Percentiles rank a stretch among this genome's conserved stretches.
Evolutionary conservation across 805 yeast genomes (phyloP).

Genomic region (Candida saitoana): DNA sequence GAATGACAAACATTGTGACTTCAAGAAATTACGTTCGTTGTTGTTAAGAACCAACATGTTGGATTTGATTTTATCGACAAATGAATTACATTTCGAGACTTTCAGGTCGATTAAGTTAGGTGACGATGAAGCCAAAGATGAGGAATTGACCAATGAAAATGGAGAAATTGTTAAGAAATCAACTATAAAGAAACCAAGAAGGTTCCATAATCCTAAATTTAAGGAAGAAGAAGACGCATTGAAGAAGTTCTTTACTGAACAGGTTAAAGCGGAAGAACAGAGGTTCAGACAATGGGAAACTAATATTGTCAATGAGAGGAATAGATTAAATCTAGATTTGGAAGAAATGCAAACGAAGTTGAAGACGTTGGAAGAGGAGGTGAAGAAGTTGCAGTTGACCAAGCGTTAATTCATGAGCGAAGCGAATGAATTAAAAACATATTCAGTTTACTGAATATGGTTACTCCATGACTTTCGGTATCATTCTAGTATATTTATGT

Average conservation of each 20-base stretch:
- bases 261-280: conserved; percentile 91
- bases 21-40: conserved; percentile 73
- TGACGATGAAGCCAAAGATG: conserved; percentile 26
- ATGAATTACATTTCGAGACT: conserved; percentile 76
- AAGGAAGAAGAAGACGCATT: conserved; percentile 94
- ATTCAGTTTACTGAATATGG: too few species aligned
- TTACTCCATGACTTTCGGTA: too few species aligned
- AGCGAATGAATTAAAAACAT: too few species aligned
- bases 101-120: conserved; percentile 72
- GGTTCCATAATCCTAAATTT: conserved; percentile 78
- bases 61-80: conserved; percentile 74
- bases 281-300: conserved; percentile 99
- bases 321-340: conserved; percentile 87
- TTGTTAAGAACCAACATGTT: conserved; percentile 79
- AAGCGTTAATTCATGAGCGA: conserved; percentile 30
- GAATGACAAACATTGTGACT: conserved; percentile 81
- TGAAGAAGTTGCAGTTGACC: conserved; percentile 49
- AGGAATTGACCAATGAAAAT: conserved; percentile 24
- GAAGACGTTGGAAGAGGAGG: conserved; percentile 71
- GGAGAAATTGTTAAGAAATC: conserved; percentile 29
- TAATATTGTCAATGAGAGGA: conserved; percentile 91
- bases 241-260: conserved; percentile 93
- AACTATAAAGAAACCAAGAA: conserved; percentile 47
- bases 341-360: conserved; percentile 81
- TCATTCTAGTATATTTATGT: too few species aligned